Percentiles rank a stretch among this genome's conserved stretches.
phyloP scores from a whole-genome alignment of 208 protist genomes.

The Leishmania braziliensis region DNA sequence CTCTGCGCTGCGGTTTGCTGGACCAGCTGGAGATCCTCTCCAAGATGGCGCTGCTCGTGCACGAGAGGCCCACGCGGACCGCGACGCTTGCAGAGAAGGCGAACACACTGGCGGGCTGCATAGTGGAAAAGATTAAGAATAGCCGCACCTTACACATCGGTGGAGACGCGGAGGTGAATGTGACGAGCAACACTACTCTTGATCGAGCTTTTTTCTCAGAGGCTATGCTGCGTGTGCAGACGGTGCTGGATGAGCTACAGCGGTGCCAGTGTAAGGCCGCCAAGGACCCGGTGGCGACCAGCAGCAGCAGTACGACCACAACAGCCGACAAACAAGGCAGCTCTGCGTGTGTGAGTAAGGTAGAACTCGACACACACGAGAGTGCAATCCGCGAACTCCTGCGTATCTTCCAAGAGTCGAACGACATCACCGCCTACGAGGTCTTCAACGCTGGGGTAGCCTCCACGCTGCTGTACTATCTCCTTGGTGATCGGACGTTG shows the following conservation, averaged over 20 bases:
- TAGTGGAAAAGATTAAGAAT: conserved; percentile 34
- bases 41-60: conserved; percentile 39
- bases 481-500: conserved; percentile 36
- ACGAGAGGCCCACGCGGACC: conserved; percentile 51
- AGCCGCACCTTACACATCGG: conserved; percentile 2
- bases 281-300: neutral
- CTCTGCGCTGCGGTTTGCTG: conserved; percentile 70
- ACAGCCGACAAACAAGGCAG: neutral
- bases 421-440: conserved; percentile 54
- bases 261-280: conserved; percentile 5
- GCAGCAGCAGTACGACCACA: neutral
- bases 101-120: conserved; percentile 23
- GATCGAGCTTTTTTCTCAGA: conserved; percentile 15
- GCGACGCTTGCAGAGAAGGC: conserved; percentile 47
- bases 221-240: conserved; percentile 27
- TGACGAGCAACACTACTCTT: conserved; percentile 7
- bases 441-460: conserved; percentile 47
- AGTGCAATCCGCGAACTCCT: conserved; percentile 33
- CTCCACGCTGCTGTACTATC: conserved; percentile 41
- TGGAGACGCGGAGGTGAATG: conserved; percentile 11
- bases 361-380: conserved; percentile 29
- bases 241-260: conserved; percentile 23
- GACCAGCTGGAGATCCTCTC: conserved; percentile 51
- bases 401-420: conserved; percentile 30
- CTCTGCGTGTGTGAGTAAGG: neutral